These are phyloP conservation scores for Trametes cinnabarina DNA, from an alignment of 768 basidiomycete species.

Conservation along the genomic window DNA sequence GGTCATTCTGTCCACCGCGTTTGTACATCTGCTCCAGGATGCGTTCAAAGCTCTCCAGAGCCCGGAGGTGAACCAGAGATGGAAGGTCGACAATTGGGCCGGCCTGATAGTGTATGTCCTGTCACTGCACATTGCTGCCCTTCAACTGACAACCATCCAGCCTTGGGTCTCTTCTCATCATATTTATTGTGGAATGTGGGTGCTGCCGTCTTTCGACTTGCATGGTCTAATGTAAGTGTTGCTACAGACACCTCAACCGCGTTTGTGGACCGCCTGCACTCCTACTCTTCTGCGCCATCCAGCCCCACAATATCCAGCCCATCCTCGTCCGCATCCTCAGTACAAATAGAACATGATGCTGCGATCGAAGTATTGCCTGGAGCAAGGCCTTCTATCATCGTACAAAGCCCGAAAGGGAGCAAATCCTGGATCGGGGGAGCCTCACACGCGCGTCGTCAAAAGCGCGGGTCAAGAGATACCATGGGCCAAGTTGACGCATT, in stretches of 20 bases:
- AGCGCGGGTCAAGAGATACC: not conserved
- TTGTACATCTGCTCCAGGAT: constrained; percentile 78
- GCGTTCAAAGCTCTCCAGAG: constrained; percentile 61
- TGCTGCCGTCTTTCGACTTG: not conserved
- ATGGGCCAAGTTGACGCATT: not conserved
- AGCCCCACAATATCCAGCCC: constrained; percentile 23
- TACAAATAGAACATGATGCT: not conserved
- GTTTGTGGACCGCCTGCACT: constrained; percentile 70
- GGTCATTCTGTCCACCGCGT: constrained; percentile 80
- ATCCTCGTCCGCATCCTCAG: constrained; percentile 11
- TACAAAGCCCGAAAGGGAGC: not conserved
- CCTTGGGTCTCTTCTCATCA: constrained; percentile 59
- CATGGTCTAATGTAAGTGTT: too few species aligned
- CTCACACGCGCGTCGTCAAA: not conserved
- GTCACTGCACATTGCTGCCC: not conserved
- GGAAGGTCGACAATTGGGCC: constrained; percentile 54
- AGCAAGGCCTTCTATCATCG: constrained; percentile 2
- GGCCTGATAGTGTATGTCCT: constrained; percentile 69
- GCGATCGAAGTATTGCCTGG: not conserved
- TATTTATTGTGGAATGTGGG: constrained; percentile 82
- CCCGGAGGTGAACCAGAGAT: constrained; percentile 42
- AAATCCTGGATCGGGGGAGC: not conserved
- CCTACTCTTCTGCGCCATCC: constrained; percentile 46
- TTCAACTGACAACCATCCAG: constrained; percentile 35
- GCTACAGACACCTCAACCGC: constrained; percentile 66